Evolutionary conservation across 2,329 filamentous ascomycete genomes (phyloP).

Genomic region (Phaeosphaeria sp.): DNA sequence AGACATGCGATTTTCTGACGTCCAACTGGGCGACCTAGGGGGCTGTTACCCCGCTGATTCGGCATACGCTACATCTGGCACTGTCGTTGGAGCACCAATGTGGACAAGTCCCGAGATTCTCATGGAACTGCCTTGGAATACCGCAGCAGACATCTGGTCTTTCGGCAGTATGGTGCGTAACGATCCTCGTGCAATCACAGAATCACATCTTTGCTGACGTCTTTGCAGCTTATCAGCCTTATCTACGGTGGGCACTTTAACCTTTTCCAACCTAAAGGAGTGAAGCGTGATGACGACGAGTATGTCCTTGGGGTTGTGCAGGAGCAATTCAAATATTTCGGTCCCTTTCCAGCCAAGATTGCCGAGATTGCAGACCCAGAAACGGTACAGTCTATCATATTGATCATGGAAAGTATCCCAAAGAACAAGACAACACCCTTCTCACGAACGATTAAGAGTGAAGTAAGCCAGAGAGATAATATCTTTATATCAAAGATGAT

Average conservation of each 20-base stretch:
- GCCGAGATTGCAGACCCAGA: conserved; percentile 24
- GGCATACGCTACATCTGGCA: conserved; percentile 22
- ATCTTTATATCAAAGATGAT: conserved; percentile 51
- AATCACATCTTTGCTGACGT: conserved; percentile 4
- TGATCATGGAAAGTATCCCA: conserved; percentile 14
- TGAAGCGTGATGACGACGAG: conserved; percentile 27
- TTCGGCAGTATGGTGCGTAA: conserved; percentile 48
- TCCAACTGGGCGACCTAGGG: conserved; percentile 44
- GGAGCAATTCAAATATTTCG: conserved; percentile 29
- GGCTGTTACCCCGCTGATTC: conserved; percentile 30
- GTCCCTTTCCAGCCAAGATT: conserved; percentile 29
- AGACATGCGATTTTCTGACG: conserved; percentile 40
- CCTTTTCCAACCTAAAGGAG: conserved; percentile 32
- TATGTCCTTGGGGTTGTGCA: conserved; percentile 29
- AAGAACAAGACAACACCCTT: conserved; percentile 20
- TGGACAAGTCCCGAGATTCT: conserved; percentile 48
- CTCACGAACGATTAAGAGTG: conserved; percentile 9
- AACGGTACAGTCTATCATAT: too few relatives aligned
- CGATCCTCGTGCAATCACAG: too few relatives aligned
- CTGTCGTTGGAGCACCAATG: conserved; percentile 44
- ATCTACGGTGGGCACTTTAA: conserved; percentile 33
- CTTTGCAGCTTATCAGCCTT: conserved; percentile 31
- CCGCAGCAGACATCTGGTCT: conserved; percentile 51
- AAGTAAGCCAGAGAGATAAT: conserved; percentile 21
- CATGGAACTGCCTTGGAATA: conserved; percentile 39